phyloP scores from a whole-genome alignment of 805 yeast species.

The Komagataella ulmi region DNA sequence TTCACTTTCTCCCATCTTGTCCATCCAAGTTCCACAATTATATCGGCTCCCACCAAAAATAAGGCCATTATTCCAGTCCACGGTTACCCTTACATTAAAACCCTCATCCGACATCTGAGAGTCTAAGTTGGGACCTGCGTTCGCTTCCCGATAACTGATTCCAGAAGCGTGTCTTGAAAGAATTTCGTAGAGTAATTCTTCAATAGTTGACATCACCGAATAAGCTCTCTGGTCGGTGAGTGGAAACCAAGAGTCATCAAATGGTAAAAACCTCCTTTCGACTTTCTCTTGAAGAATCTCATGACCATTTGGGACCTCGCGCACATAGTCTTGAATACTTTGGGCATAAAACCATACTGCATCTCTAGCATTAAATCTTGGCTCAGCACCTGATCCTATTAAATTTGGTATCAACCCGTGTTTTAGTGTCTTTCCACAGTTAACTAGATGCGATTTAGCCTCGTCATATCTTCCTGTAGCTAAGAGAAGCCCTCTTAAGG shows the following conservation, averaged over 20 bases:
- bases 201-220: constrained; percentile 51
- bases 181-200: constrained; percentile 74
- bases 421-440: constrained; percentile 81
- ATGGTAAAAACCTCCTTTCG: constrained; percentile 68
- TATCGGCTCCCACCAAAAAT: constrained; percentile 83
- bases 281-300: constrained; percentile 58
- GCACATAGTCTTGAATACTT: constrained; percentile 73
- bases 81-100: constrained; percentile 65
- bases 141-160: constrained; percentile 81
- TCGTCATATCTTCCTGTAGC: constrained; percentile 69
- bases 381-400: constrained; percentile 85
- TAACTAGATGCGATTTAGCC: constrained; percentile 70
- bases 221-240: constrained; percentile 66
- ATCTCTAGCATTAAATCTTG: constrained; percentile 91
- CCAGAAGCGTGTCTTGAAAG: constrained; percentile 83
- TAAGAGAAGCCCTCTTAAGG: constrained; percentile 69
- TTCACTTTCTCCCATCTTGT: constrained; percentile 93
- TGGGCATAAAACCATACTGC: constrained; percentile 94
- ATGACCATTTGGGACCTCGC: constrained; percentile 54
- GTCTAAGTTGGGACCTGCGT: constrained; percentile 83
- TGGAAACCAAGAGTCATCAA: constrained; percentile 68
- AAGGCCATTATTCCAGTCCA: constrained; percentile 86
- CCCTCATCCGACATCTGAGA: constrained; percentile 91
- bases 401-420: constrained; percentile 93
- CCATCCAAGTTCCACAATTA: constrained; percentile 99